Conservation (phyloP, 441 rosid genomes). For the Sinapis alba region DNA sequence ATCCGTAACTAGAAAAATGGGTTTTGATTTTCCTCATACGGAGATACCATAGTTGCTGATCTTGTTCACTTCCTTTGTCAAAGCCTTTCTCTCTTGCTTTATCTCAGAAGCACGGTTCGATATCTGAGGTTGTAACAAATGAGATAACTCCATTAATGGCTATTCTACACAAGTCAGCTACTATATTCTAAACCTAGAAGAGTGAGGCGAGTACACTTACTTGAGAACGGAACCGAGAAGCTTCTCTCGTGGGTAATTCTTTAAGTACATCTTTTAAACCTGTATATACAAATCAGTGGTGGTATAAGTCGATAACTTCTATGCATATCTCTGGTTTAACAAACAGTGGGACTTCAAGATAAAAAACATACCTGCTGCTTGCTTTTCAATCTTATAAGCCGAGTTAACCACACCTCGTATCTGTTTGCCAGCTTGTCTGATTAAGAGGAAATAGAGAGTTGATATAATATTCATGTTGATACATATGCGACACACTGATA, state of each 20-base stretch:
- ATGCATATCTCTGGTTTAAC: constrained; percentile 1
- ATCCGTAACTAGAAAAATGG: constrained; percentile 7
- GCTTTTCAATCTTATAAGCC: constrained; percentile 84
- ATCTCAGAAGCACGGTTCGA: constrained; percentile 67
- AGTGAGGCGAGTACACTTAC: constrained; percentile 44
- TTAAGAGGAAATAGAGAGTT: constrained; percentile 35
- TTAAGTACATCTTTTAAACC: constrained; percentile 76
- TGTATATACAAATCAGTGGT: constrained; percentile 37
- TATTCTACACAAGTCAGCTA: too few species aligned
- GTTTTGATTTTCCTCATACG: constrained; percentile 48
- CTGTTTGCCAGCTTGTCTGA: constrained; percentile 93
- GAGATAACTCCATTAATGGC: neutral
- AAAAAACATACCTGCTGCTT: constrained; percentile 64
- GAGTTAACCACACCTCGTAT: constrained; percentile 64
- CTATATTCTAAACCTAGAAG: constrained; percentile 20
- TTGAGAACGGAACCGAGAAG: constrained; percentile 73
- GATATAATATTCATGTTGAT: constrained; percentile 3
- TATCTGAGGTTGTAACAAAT: constrained; percentile 51
- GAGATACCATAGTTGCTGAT: constrained; percentile 90
- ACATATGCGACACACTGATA: constrained; percentile 4
- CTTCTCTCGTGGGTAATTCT: constrained; percentile 82
- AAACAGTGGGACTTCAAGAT: constrained; percentile 7
- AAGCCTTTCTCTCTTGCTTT: constrained; percentile 64
- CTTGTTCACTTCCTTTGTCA: constrained; percentile 79
- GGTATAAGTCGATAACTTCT: neutral